A percentile compares a stretch with the other conserved stretches of the same genome.
phyloP scores from a whole-genome alignment of 371 early-diverging fungal genomes.

The Mortierella sp. region DNA sequence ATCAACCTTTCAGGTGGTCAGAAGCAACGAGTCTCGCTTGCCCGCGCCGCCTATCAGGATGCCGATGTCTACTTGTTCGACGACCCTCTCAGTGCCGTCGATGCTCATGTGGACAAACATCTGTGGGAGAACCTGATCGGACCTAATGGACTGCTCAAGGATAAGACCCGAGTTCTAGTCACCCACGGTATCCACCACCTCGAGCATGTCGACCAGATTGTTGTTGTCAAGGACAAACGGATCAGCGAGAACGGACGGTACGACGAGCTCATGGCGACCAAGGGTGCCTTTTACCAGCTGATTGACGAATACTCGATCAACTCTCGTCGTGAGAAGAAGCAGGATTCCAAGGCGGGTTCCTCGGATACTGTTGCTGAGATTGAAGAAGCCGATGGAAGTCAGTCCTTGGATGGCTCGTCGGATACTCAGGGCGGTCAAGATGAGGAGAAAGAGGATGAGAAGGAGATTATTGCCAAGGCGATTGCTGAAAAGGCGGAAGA shows the following conservation, averaged over 20 bases:
- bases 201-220: constrained; percentile 63
- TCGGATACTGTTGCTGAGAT: not conserved
- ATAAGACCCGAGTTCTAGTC: constrained; percentile 65
- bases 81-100: constrained; percentile 89
- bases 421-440: not conserved
- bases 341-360: not conserved
- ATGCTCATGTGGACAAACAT: constrained; percentile 76
- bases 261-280: constrained; percentile 60
- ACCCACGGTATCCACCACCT: constrained; percentile 63
- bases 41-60: constrained; percentile 63
- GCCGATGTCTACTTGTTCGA: constrained; percentile 77
- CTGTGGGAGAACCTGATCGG: constrained; percentile 62
- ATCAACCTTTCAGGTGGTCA: constrained; percentile 72
- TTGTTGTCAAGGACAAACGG: constrained; percentile 68
- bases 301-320: constrained; percentile 60
- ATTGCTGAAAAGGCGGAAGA: constrained; percentile 35
- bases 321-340: constrained; percentile 16
- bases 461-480: constrained; percentile 45
- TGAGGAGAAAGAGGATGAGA: constrained; percentile 19
- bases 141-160: constrained; percentile 70
- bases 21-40: constrained; percentile 67
- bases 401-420: not conserved
- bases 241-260: constrained; percentile 70
- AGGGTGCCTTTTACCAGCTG: constrained; percentile 61
- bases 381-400: not conserved